Evolutionary conservation across 306 rosid genomes (phyloP), one percentile per base, ranked within the genome.

Genomic region (Cucurbita maxima): DNA sequence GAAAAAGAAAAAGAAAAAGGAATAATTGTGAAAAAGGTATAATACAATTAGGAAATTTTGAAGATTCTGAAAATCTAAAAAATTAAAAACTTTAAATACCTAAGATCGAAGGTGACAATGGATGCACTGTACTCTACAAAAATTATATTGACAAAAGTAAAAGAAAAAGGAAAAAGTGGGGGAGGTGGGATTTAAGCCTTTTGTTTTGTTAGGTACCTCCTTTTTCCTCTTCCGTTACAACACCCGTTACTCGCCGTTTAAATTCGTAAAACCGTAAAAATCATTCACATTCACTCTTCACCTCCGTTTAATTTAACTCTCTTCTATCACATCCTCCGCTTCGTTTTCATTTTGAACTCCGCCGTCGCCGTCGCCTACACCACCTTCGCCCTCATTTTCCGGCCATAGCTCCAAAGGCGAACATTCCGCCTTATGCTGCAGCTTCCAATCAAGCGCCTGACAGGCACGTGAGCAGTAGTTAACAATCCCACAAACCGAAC

Each of bases 371-470:
- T 72, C 82, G 19, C 8, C 93, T 59, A 64, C 82, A 10, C 15
- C 88, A 0, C 58, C 85, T 4, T 81, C 91, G 0, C 80, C 96
- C 3, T 83, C 96, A 9, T 83, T 95, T 9, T 84, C 87, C 3
- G 69, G 71, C 93, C 93, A 90, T 71, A 89, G 78, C 74, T 88
- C 98, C 7, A 80, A 87, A 0, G 93, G 89, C 0, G 87, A 73
- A 18, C 98, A 93, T 76, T 88, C 97, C 4, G 73, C 86, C 83
- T 93, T 93, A 48, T 93, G 98, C 14, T 91, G 85, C 20, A 87
- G 80, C 82, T 90, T 93, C 98, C 98, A 93, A 82, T 93, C 97
- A 62, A 93, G 94, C 52, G 98, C 98, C 67, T 93, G 98, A 19
- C 97, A 93, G 1, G 97, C 98, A 72, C 98, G 98, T 58, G 98